Evolutionary conservation across 2,329 filamentous ascomycete genomes (phyloP).

Genomic region (Penicillium sp.): DNA sequence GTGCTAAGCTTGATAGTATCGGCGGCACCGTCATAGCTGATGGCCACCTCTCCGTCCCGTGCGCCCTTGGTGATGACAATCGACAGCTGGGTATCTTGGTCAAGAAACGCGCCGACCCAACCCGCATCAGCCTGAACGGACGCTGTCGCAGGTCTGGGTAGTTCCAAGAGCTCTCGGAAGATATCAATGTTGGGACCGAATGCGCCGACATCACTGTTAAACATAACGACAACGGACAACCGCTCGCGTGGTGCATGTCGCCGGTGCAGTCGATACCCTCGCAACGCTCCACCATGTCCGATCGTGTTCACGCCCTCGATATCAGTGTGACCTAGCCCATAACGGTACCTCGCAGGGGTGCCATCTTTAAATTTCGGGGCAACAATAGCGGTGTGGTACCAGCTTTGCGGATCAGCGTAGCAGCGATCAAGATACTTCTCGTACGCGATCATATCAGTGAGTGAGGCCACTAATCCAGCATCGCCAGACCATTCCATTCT

Average conservation of each 20-base stretch:
- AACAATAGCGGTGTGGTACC: constrained; percentile 34
- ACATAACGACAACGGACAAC: constrained; percentile 42
- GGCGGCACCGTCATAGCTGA: constrained; percentile 30
- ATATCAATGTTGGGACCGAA: constrained; percentile 29
- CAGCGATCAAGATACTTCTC: constrained; percentile 42
- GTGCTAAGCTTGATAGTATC: constrained; percentile 24
- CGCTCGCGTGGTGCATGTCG: constrained; percentile 35
- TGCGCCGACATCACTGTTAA: constrained; percentile 41
- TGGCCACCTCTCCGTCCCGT: constrained; percentile 25
- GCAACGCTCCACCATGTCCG: constrained; percentile 44
- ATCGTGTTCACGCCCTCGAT: constrained; percentile 29
- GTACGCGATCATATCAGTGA: constrained; percentile 49
- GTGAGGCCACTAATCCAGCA: constrained; percentile 45
- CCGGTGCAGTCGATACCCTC: constrained; percentile 42
- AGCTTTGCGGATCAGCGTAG: constrained; percentile 31
- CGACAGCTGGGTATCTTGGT: constrained; percentile 36
- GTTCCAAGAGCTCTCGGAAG: constrained; percentile 31
- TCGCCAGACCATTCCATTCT: constrained; percentile 49
- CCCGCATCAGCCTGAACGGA: constrained; percentile 13
- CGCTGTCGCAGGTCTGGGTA: constrained; percentile 11
- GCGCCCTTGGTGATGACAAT: constrained; percentile 29
- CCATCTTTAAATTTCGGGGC: constrained; percentile 37
- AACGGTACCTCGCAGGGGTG: constrained; percentile 36
- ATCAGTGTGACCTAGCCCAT: constrained; percentile 34
- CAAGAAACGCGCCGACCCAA: constrained; percentile 43